A percentile compares a stretch with the other conserved stretches of the same genome.
Evolutionary conservation across 768 basidiomycete genomes (phyloP).

Genomic region (Multifurca ochricompacta): DNA sequence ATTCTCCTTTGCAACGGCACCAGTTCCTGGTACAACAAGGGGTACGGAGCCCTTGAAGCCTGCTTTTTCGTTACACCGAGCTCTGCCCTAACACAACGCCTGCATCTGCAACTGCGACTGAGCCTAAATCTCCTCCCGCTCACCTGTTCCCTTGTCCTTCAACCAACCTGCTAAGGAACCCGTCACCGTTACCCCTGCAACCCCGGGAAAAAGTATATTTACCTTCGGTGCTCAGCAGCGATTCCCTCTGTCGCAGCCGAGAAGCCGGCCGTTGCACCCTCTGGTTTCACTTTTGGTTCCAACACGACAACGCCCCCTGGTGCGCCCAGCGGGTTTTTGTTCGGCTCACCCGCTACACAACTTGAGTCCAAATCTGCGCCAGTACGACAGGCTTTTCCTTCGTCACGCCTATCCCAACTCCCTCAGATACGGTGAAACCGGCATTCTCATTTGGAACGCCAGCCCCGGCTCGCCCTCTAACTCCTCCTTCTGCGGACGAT

Average conservation of each 20-base stretch:
- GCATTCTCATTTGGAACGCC: conserved; percentile 47
- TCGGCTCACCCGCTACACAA: conserved; percentile 23
- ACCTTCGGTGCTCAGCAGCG: conserved; percentile 21
- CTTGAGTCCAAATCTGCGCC: conserved; percentile 4
- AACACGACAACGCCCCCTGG: background rate
- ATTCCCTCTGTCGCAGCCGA: background rate
- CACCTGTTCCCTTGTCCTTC: conserved; percentile 1
- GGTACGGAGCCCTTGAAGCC: conserved; percentile 15
- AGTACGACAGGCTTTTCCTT: conserved; percentile 37
- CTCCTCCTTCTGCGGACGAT: conserved; percentile 58
- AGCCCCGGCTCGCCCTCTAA: conserved; percentile 42
- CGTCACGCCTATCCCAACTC: conserved; percentile 29
- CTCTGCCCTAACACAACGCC: background rate
- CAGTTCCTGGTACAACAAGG: background rate
- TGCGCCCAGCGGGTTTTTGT: conserved; percentile 8
- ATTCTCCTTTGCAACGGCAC: conserved; percentile 3
- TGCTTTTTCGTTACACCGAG: background rate
- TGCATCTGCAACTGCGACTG: background rate
- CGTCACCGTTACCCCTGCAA: background rate
- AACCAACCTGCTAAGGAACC: conserved; percentile 1
- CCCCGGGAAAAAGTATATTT: conserved; percentile 18
- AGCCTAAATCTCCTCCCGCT: conserved; percentile 3
- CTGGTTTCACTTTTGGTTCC: conserved; percentile 17
- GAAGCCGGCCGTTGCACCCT: conserved; percentile 9
- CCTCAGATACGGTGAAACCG: conserved; percentile 28